Evolutionary conservation across 306 rosid species (phyloP).

Genomic region (Medicago truncatula): MtrunA17r5.0-ANR NC_053048.1:26687501-26688000

Average conservation of each 20-base stretch:
- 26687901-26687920: constrained; percentile 8
- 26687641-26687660: constrained; percentile 82
- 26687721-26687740: background rate
- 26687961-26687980: background rate
- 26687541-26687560: constrained; percentile 91
- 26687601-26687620: constrained; percentile 76
- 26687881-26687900: constrained; percentile 9
- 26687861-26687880: constrained; percentile 10
- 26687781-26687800: constrained; percentile 84
- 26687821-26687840: constrained; percentile 88
- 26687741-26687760: constrained; percentile 36
- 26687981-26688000: background rate
- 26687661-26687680: constrained; percentile 72
- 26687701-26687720: background rate
- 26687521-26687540: constrained; percentile 83
- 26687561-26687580: constrained; percentile 96
- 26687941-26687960: background rate
- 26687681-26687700: constrained; percentile 30
- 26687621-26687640: constrained; percentile 72
- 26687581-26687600: constrained; percentile 73
- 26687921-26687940: background rate
- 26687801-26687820: constrained; percentile 79
- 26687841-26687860: constrained; percentile 40
- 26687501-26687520: constrained; percentile 90
- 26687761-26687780: constrained; percentile 55